Evolutionary conservation across 768 basidiomycete species (phyloP).

Genomic region (Phanerodontia chrysosporium): DNA sequence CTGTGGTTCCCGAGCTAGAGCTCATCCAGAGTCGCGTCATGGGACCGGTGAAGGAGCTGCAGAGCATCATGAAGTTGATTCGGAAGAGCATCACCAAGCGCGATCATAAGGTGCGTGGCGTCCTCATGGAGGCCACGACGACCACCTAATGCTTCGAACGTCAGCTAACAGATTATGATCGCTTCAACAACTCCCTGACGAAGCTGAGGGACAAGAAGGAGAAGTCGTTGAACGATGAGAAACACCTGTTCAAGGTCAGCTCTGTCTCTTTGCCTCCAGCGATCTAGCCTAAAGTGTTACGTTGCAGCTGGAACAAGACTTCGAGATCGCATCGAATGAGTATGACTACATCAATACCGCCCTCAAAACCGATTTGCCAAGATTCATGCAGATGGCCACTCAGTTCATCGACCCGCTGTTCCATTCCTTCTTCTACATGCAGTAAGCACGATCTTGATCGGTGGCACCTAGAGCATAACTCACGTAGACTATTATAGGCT

Average conservation of each 20-base stretch:
- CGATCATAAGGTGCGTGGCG: constrained; percentile 80
- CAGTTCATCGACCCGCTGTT: constrained; percentile 96
- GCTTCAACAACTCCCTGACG: constrained; percentile 91
- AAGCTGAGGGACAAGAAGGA: constrained; percentile 99
- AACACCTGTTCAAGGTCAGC: constrained; percentile 89
- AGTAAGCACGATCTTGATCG: too few relatives aligned
- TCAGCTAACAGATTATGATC: constrained; percentile 89
- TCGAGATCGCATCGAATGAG: constrained; percentile 86
- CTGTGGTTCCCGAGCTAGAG: constrained; percentile 87
- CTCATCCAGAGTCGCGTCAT: constrained; percentile 85
- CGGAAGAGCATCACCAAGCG: constrained; percentile 94
- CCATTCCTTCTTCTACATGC: constrained; percentile 99
- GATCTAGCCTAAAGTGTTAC: constrained; percentile 18
- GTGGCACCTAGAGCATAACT: too few relatives aligned
- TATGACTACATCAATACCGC: constrained; percentile 90
- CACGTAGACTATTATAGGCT: constrained; percentile 58
- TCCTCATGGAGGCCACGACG: neutral
- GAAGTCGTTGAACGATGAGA: constrained; percentile 92
- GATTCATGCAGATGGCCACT: constrained; percentile 84
- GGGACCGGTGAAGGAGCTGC: constrained; percentile 86
- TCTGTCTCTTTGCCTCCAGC: neutral
- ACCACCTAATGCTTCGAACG: neutral
- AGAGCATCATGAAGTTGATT: constrained; percentile 80
- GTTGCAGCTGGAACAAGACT: constrained; percentile 87
- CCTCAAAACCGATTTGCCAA: constrained; percentile 88